These are phyloP conservation scores for Boletus smithii DNA, from an alignment of 1,284 basidiomycete genomes.

Conservation along the genomic window DNA sequence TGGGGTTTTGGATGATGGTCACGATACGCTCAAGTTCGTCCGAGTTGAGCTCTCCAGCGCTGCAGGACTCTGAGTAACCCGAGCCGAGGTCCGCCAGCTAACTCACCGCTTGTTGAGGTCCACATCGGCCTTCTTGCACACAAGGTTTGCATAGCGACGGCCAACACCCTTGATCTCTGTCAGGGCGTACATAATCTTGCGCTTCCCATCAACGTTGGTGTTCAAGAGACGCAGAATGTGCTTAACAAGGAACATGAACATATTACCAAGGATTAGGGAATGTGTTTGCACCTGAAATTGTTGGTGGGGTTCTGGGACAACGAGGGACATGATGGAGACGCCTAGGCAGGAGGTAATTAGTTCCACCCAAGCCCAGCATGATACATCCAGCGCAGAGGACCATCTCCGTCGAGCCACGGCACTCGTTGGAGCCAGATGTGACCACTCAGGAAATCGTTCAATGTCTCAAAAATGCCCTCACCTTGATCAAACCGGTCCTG, in stretches of 20 bases:
- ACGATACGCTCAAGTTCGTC: slow-evolving; percentile 98
- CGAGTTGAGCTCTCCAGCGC: slow-evolving; percentile 92
- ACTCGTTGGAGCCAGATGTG: not conserved
- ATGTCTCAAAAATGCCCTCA: slow-evolving; percentile 17
- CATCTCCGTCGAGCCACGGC: not conserved
- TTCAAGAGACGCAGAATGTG: slow-evolving; percentile 98
- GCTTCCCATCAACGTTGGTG: slow-evolving; percentile 99
- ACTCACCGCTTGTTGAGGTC: slow-evolving; percentile 97
- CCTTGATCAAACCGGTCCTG: slow-evolving; percentile 25
- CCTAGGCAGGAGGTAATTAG: slow-evolving; percentile 18
- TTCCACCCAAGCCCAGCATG: slow-evolving; percentile 7
- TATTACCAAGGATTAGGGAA: not conserved
- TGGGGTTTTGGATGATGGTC: slow-evolving; percentile 99
- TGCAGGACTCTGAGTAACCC: slow-evolving; percentile 31
- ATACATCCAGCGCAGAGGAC: slow-evolving; percentile 21
- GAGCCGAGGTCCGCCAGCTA: not conserved
- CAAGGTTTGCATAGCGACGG: slow-evolving; percentile 96
- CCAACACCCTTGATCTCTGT: slow-evolving; percentile 99
- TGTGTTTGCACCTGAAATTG: slow-evolving; percentile 75
- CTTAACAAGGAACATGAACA: slow-evolving; percentile 39
- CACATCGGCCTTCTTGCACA: slow-evolving; percentile 99
- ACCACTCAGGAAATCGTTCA: not conserved
- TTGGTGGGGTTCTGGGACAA: slow-evolving; percentile 87
- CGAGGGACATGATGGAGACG: slow-evolving; percentile 77
- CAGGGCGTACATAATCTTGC: slow-evolving; percentile 97